A percentile compares a stretch with the other conserved stretches of the same genome.
Evolutionary conservation across 306 rosid species (phyloP).

Genomic region (Acacia confusa): DNA sequence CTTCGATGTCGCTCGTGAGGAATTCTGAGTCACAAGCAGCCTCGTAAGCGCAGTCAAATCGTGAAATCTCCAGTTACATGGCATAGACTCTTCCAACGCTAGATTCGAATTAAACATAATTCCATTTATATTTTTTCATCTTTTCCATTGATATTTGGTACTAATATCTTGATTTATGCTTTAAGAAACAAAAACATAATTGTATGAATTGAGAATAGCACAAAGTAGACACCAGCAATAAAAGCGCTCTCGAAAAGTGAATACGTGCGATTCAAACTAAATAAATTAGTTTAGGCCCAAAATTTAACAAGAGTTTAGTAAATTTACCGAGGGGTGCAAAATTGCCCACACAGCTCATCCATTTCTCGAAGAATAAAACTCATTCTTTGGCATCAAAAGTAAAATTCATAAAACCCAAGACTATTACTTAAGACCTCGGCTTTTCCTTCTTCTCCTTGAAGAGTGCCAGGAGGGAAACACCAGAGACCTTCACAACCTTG

Average conservation of each 20-base stretch:
- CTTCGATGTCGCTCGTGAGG: too few relatives aligned
- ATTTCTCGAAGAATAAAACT: constrained; percentile 16
- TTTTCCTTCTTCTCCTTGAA: constrained; percentile 90
- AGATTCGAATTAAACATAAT: too few relatives aligned
- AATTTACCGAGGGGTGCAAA: constrained; percentile 28
- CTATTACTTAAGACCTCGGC: constrained; percentile 56
- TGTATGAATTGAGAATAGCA: too few relatives aligned
- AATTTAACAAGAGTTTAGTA: constrained; percentile 6
- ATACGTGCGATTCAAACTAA: background rate
- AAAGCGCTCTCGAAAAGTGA: background rate
- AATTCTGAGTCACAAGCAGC: background rate
- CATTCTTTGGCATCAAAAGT: background rate
- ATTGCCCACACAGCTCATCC: constrained; percentile 33
- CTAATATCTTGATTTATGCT: too few relatives aligned
- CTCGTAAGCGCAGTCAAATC: background rate
- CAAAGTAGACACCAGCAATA: background rate
- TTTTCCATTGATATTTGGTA: too few relatives aligned
- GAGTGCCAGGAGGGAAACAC: constrained; percentile 76
- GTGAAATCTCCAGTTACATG: background rate
- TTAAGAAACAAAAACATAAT: too few relatives aligned
- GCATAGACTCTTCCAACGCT: too few relatives aligned
- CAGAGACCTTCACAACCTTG: constrained; percentile 74
- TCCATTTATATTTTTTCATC: too few relatives aligned
- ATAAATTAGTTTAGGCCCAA: background rate
- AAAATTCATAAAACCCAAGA: constrained; percentile 12